Percentiles rank a stretch among this genome's conserved stretches.
phyloP scores from a whole-genome alignment of 2,329 filamentous ascomycete genomes.

The Microdochium trichocladiopsis region DNA sequence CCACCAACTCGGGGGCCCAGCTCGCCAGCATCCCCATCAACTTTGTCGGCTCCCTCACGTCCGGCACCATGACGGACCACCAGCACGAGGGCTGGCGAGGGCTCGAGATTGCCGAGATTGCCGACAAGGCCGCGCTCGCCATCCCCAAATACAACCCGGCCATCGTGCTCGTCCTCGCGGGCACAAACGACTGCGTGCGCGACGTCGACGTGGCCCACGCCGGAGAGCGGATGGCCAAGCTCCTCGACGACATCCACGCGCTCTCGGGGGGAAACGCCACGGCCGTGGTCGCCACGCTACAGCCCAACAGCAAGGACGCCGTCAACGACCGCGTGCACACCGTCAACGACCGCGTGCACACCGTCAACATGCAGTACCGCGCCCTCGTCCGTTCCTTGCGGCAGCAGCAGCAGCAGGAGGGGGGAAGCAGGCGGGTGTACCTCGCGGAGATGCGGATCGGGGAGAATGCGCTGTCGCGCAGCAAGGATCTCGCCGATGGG shows the following conservation, averaged over 20 bases:
- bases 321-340: constrained; percentile 1
- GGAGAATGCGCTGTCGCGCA: constrained; percentile 2
- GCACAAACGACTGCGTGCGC: constrained; percentile 20
- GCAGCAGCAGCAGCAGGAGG: not conserved
- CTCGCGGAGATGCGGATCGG: constrained; percentile 2
- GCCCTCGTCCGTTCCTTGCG: constrained; percentile 6
- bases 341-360: constrained; percentile 8
- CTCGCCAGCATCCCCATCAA: constrained; percentile 10
- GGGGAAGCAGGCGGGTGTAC: not conserved
- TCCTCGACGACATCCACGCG: constrained; percentile 16
- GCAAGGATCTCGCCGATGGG: constrained; percentile 7
- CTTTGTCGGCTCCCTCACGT: constrained; percentile 1
- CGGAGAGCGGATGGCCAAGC: constrained; percentile 11
- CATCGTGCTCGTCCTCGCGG: constrained; percentile 18
- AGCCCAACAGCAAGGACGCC: constrained; percentile 9
- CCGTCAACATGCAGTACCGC: constrained; percentile 16
- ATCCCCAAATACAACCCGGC: constrained; percentile 8
- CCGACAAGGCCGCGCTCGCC: not conserved
- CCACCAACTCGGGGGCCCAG: too few species aligned
- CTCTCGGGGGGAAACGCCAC: constrained; percentile 13
- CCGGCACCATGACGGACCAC: constrained; percentile 1
- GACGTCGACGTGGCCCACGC: constrained; percentile 12
- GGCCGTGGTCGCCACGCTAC: constrained; percentile 23
- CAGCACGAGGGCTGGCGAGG: constrained; percentile 9
- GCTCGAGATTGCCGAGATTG: constrained; percentile 7